Evolutionary conservation across 2,329 filamentous ascomycete genomes (phyloP).

Genomic region (Raffaelea deltoideospora): DNA sequence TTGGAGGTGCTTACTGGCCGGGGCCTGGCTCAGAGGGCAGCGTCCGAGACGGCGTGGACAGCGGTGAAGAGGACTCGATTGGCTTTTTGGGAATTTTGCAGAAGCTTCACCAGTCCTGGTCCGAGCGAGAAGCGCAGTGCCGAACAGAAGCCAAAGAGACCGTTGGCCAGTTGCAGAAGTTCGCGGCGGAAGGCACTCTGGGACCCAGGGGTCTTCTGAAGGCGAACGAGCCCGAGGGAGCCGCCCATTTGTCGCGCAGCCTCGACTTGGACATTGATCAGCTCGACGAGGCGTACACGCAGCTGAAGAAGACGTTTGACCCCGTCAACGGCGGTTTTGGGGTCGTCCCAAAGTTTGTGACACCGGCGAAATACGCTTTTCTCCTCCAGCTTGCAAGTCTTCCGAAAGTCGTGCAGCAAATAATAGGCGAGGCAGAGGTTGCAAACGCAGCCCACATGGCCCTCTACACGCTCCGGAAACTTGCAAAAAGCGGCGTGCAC

Average conservation of each 20-base stretch:
- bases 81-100: constrained; percentile 71
- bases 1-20: constrained; percentile 93
- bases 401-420: constrained; percentile 58
- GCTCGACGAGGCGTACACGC: constrained; percentile 73
- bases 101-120: constrained; percentile 65
- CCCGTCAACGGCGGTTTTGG: constrained; percentile 66
- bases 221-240: constrained; percentile 12
- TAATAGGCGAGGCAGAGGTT: constrained; percentile 82
- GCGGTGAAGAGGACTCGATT: constrained; percentile 41
- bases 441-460: constrained; percentile 63
- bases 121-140: constrained; percentile 69
- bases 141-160: constrained; percentile 73
- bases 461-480: constrained; percentile 62
- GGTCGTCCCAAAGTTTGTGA: constrained; percentile 74
- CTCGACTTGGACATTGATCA: constrained; percentile 78
- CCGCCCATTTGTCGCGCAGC: constrained; percentile 20
- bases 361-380: constrained; percentile 71
- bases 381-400: constrained; percentile 61
- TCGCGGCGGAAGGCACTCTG: constrained; percentile 75
- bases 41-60: constrained; percentile 20
- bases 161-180: constrained; percentile 64
- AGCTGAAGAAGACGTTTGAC: constrained; percentile 73
- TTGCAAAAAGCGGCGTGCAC: constrained; percentile 40
- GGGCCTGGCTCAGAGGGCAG: constrained; percentile 48
- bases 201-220: constrained; percentile 21